Percentiles rank a stretch among this genome's conserved stretches.
phyloP scores from a whole-genome alignment of 441 rosid genomes.

The Brassica hybrid region DNA sequence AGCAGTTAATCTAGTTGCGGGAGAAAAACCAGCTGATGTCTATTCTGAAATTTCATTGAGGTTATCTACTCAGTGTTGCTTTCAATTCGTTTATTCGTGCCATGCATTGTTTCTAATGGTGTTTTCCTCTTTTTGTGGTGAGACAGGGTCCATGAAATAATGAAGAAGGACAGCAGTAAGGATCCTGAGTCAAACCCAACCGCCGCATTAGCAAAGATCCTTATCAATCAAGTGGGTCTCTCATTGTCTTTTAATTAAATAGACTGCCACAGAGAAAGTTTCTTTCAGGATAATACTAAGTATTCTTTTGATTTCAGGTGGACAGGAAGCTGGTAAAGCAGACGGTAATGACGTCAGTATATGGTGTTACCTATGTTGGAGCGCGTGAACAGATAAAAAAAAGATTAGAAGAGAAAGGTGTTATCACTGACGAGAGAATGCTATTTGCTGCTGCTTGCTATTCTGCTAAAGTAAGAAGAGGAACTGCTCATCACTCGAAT shows the following conservation, averaged over 20 bases:
- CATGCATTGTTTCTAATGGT: slow-evolving; percentile 8
- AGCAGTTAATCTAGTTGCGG: slow-evolving; percentile 88
- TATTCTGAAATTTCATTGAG: slow-evolving; percentile 94
- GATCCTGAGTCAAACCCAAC: slow-evolving; percentile 75
- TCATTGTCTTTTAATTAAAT: slow-evolving; percentile 13
- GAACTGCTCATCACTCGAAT: background rate
- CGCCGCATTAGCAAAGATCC: slow-evolving; percentile 78
- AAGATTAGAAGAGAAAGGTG: slow-evolving; percentile 93
- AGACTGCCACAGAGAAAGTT: background rate
- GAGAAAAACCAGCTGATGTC: slow-evolving; percentile 93
- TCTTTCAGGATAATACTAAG: slow-evolving; percentile 6
- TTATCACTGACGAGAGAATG: slow-evolving; percentile 78
- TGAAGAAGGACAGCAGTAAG: slow-evolving; percentile 77
- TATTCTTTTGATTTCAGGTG: slow-evolving; percentile 64
- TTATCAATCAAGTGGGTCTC: slow-evolving; percentile 77
- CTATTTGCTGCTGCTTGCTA: slow-evolving; percentile 85
- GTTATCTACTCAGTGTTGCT: slow-evolving; percentile 45
- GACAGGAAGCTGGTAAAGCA: slow-evolving; percentile 94
- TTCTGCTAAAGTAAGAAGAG: slow-evolving; percentile 82
- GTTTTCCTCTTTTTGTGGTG: slow-evolving; percentile 20
- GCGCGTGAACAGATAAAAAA: slow-evolving; percentile 96
- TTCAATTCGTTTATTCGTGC: background rate
- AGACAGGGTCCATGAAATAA: slow-evolving; percentile 84
- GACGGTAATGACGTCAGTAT: slow-evolving; percentile 99
- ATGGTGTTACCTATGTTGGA: slow-evolving; percentile 97